These are phyloP conservation scores for Beauveria bassiana DNA, from an alignment of 2,329 filamentous ascomycete species.

Conservation along the genomic window DNA sequence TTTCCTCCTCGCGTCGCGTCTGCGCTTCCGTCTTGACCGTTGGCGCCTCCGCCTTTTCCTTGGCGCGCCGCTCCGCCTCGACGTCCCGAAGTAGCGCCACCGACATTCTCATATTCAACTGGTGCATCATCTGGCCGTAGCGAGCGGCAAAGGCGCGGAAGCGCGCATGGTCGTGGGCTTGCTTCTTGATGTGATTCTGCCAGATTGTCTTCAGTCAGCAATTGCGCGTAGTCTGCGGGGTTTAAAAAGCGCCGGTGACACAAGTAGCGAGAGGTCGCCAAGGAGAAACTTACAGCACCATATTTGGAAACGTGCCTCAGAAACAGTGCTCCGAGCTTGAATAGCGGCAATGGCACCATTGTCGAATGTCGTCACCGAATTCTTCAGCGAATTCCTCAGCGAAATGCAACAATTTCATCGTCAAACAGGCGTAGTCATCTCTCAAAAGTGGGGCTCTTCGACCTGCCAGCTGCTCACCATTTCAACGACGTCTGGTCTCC, in stretches of 20 bases:
- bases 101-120: slow-evolving; percentile 58
- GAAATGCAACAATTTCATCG: neutral
- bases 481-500: neutral
- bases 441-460: slow-evolving; percentile 4
- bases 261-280: neutral
- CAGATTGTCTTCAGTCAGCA: neutral
- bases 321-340: slow-evolving; percentile 59
- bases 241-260: neutral
- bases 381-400: neutral
- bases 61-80: slow-evolving; percentile 50
- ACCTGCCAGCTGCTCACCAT: slow-evolving; percentile 4
- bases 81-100: slow-evolving; percentile 52
- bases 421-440: neutral
- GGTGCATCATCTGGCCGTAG: slow-evolving; percentile 57
- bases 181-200: slow-evolving; percentile 58
- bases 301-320: slow-evolving; percentile 62
- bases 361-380: slow-evolving; percentile 3
- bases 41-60: slow-evolving; percentile 54
- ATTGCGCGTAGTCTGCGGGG: neutral
- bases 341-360: slow-evolving; percentile 63
- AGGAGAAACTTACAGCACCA: slow-evolving; percentile 48
- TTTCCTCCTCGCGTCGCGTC: slow-evolving; percentile 44
- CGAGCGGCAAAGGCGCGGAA: slow-evolving; percentile 54
- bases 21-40: slow-evolving; percentile 60
- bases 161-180: slow-evolving; percentile 55